A percentile compares a stretch with the other conserved stretches of the same genome.
Conservation (phyloP, 2,329 filamentous ascomycete genomes). For the Coleophoma eucalyptorum region DNA sequence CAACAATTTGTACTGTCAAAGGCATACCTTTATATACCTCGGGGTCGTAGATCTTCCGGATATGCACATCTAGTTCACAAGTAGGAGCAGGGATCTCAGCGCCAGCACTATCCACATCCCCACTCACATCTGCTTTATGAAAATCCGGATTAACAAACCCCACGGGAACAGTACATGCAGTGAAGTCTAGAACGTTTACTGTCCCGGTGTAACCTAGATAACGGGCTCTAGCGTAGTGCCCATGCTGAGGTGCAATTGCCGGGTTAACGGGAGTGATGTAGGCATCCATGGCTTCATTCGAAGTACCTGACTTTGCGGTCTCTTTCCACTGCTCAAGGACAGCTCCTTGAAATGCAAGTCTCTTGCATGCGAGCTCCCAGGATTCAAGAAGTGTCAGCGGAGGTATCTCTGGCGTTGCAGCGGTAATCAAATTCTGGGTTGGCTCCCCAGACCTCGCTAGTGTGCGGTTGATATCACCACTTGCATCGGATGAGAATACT, state of each 20-base stretch:
- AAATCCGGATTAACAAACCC: not conserved
- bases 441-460: not conserved
- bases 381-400: not conserved
- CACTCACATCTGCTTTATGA: not conserved
- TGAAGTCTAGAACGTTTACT: not conserved
- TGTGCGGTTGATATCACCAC: constrained; percentile 1
- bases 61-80: not conserved
- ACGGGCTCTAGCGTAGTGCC: not conserved
- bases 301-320: not conserved
- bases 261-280: not conserved
- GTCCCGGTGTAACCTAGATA: not conserved
- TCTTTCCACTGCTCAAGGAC: not conserved
- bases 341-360: not conserved
- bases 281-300: not conserved
- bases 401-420: not conserved
- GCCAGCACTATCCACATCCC: not conserved
- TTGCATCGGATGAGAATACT: constrained; percentile 4
- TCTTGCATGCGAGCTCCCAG: not conserved
- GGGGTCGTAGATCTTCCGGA: not conserved
- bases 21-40: not conserved
- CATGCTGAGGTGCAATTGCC: not conserved
- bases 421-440: not conserved
- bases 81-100: not conserved
- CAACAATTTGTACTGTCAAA: not conserved
- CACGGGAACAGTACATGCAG: not conserved